Percentiles rank a stretch among this genome's conserved stretches.
Conservation (phyloP, 2,329 filamentous ascomycete species). For the Daldinia eschscholtzii region DNA sequence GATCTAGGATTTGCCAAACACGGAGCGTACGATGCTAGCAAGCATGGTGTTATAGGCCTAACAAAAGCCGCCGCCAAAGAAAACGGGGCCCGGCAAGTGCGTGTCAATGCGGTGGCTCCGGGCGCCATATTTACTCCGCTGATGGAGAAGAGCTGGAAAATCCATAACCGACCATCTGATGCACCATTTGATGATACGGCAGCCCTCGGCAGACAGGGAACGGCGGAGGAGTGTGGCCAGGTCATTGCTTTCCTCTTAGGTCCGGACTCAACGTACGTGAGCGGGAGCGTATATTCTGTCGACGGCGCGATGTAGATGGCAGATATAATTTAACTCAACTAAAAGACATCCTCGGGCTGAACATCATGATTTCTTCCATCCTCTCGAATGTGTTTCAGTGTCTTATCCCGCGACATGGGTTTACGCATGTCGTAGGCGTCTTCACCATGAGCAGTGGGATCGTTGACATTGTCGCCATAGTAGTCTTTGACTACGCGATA, state of each 20-base stretch:
- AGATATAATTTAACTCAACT: slow-evolving; percentile 45
- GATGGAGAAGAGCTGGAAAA: slow-evolving; percentile 60
- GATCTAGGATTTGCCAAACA: slow-evolving; percentile 56
- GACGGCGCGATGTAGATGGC: slow-evolving; percentile 57
- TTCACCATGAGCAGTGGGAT: slow-evolving; percentile 74
- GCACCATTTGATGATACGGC: slow-evolving; percentile 59
- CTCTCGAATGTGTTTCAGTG: slow-evolving; percentile 79
- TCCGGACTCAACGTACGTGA: slow-evolving; percentile 61
- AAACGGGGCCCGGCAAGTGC: slow-evolving; percentile 59
- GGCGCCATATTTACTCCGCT: slow-evolving; percentile 64
- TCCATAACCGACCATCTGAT: slow-evolving; percentile 53
- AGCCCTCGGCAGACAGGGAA: slow-evolving; percentile 60
- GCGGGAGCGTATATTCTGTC: slow-evolving; percentile 60
- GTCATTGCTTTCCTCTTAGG: slow-evolving; percentile 63
- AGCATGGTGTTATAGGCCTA: slow-evolving; percentile 56
- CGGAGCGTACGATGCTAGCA: slow-evolving; percentile 56
- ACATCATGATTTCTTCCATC: slow-evolving; percentile 85
- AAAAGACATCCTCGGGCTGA: slow-evolving; percentile 88
- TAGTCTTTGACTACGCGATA: slow-evolving; percentile 91
- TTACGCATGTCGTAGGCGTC: slow-evolving; percentile 99
- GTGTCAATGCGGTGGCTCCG: slow-evolving; percentile 62
- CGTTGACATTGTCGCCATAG: slow-evolving; percentile 85
- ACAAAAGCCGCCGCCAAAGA: slow-evolving; percentile 55
- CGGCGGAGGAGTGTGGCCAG: slow-evolving; percentile 61
- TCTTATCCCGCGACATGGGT: slow-evolving; percentile 83